Evolutionary conservation across 2,329 filamentous ascomycete genomes (phyloP), one percentile per base, ranked within the genome.

Genomic region (Falciphora oryzae): DNA sequence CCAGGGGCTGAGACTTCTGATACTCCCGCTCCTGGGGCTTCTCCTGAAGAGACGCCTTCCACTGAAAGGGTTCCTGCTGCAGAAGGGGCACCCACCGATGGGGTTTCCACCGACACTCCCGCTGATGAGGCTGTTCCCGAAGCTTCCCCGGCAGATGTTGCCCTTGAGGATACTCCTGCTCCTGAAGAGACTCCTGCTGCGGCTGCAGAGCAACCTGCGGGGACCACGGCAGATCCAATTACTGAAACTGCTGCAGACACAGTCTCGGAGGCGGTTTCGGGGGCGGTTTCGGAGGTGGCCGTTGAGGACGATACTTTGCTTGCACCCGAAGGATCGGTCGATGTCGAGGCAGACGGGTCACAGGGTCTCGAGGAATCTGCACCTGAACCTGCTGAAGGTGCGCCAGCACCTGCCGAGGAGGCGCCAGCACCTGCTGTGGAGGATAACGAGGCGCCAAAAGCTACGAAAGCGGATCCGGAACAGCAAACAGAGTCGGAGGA

Each of bases 111-210:
- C 10, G 66, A 67, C 35, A 25, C 60, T 59, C 63, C 60, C 4
- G 35, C 44, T 22, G 53, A 59, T 22, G 64, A 67, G 27, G 58
- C 44, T 32, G 5, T 64, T 44, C 56, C 18, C 27, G 59, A 62
- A 29, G 44, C 62, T 31, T 16, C 60, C 14, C 61, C 62, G 18
- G 44, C 18, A 38, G 53, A 61, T 22, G 31, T 22, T 8, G 25
- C 44, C 22, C 11, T 59, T 28, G 53, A 66, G 38, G 68, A 63
- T 25, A 31, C 62, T 6, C 18, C 64, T 2, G 35, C 59, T n/a
- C 57, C 64, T 29, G 65, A 65, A 56, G 63, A 65, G 14, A 13
- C 62, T 7, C 66, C 66, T 59, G 38, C 57, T 14, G 64, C 65
- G 29, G 14, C 57, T 5, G 53, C 62, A 13, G 65, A 65, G 58